These are phyloP conservation scores for Cetraspora pellucida DNA, from an alignment of 192 early-diverging fungal genomes.

Conservation along the genomic window DNA sequence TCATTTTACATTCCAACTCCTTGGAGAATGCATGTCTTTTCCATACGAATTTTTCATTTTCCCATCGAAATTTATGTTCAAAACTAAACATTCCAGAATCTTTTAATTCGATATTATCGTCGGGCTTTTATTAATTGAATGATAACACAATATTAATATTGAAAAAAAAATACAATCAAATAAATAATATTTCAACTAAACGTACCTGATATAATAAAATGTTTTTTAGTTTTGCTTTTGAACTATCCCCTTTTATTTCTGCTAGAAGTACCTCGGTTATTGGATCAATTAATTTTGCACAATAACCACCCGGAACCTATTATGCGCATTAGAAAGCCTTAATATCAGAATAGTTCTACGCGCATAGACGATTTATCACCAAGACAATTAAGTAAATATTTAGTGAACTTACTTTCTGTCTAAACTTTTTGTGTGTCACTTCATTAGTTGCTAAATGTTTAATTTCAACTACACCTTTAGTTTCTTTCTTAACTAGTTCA, in stretches of 20 bases:
- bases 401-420: constrained; percentile 8
- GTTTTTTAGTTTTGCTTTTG: constrained; percentile 5
- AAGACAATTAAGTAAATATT: not conserved
- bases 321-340: not conserved
- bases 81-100: constrained; percentile 12
- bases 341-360: not conserved
- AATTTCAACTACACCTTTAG: constrained; percentile 12
- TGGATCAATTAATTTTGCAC: constrained; percentile 11
- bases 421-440: not conserved
- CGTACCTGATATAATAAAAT: constrained; percentile 22
- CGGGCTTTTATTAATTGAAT: constrained; percentile 16
- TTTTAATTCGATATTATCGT: constrained; percentile 12
- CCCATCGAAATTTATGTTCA: constrained; percentile 24
- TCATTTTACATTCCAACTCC: constrained; percentile 35
- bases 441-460: constrained; percentile 10
- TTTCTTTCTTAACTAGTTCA: not conserved
- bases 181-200: not conserved
- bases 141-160: not conserved
- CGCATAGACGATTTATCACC: not conserved
- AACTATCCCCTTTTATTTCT: constrained; percentile 18
- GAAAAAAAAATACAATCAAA: not conserved
- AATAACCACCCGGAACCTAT: not conserved
- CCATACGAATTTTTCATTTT: constrained; percentile 25
- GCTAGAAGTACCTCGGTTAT: constrained; percentile 8
- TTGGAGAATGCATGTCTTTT: constrained; percentile 6